A percentile compares a stretch with the other conserved stretches of the same genome.
phyloP scores from a whole-genome alignment of 257 asterid genomes.

The Buddleja alternifolia region DNA sequence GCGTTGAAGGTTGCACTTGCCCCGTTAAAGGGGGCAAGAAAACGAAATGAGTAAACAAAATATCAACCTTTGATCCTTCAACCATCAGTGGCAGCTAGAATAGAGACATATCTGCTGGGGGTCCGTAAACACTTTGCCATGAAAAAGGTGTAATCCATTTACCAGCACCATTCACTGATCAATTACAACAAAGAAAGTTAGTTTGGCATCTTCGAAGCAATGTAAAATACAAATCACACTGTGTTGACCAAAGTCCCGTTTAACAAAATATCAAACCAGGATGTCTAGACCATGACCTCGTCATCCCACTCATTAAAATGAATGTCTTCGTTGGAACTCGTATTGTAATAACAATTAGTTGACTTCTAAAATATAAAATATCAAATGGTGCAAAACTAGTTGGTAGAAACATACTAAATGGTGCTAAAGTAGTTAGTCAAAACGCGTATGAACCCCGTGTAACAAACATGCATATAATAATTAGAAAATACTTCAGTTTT shows the following conservation, averaged over 20 bases:
- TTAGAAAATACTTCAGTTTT: too few species aligned
- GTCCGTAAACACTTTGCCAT: constrained; percentile 94
- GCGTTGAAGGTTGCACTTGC: too few species aligned
- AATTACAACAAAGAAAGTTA: constrained; percentile 7
- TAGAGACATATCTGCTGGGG: constrained; percentile 77
- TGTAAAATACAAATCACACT: background rate
- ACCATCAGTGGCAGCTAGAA: constrained; percentile 44
- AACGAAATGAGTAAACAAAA: too few species aligned
- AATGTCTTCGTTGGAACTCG: background rate
- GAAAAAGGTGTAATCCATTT: constrained; percentile 80
- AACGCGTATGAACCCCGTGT: too few species aligned
- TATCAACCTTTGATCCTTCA: background rate
- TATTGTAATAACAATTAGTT: background rate
- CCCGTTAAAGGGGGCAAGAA: too few species aligned
- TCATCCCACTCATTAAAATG: background rate
- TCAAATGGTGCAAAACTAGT: background rate
- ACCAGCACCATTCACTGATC: constrained; percentile 57
- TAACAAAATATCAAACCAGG: background rate
- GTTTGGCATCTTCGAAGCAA: background rate
- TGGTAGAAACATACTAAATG: background rate
- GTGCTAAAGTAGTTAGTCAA: too few species aligned
- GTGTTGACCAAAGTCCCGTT: background rate
- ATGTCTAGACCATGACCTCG: too few species aligned
- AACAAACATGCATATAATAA: too few species aligned
- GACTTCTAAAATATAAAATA: background rate